Evolutionary conservation across 768 basidiomycete species (phyloP).

Genomic region (Pisolithus tinctorius): DNA sequence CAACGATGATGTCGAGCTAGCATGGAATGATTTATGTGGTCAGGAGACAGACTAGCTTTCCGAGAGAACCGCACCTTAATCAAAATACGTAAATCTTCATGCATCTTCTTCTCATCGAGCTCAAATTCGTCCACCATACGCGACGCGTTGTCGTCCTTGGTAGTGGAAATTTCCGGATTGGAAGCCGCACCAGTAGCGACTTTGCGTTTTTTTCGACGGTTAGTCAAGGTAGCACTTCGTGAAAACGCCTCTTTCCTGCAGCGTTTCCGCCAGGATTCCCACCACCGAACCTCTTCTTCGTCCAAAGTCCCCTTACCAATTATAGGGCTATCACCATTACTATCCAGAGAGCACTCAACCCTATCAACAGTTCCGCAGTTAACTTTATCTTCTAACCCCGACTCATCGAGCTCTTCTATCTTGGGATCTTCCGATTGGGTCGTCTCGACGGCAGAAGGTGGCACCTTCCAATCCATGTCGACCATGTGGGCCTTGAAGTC

Average conservation of each 20-base stretch:
- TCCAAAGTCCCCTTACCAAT: conserved; percentile 38
- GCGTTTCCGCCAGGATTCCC: conserved; percentile 65
- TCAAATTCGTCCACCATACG: conserved; percentile 56
- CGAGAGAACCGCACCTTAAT: conserved; percentile 63
- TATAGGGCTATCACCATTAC: conserved; percentile 17
- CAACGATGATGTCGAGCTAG: conserved; percentile 93
- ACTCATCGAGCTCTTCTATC: conserved; percentile 24
- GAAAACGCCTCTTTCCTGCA: conserved; percentile 26
- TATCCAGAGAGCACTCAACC: conserved; percentile 17
- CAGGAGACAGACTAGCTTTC: background rate
- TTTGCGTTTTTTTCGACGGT: conserved; percentile 38
- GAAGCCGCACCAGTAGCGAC: conserved; percentile 24
- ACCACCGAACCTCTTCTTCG: conserved; percentile 51
- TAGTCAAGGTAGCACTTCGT: conserved; percentile 21
- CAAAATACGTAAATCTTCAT: conserved; percentile 86
- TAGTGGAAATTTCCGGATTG: conserved; percentile 14
- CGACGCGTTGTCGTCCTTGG: conserved; percentile 34
- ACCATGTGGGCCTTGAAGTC: conserved; percentile 70
- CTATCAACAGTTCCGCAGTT: conserved; percentile 3
- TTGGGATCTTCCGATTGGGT: conserved; percentile 14
- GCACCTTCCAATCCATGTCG: conserved; percentile 36
- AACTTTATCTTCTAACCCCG: conserved; percentile 18
- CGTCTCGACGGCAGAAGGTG: conserved; percentile 14
- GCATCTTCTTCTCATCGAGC: conserved; percentile 55
- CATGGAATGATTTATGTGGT: background rate